Conservation (phyloP, 2,329 filamentous ascomycete genomes). For the Beauveria brongniartii region DNA sequence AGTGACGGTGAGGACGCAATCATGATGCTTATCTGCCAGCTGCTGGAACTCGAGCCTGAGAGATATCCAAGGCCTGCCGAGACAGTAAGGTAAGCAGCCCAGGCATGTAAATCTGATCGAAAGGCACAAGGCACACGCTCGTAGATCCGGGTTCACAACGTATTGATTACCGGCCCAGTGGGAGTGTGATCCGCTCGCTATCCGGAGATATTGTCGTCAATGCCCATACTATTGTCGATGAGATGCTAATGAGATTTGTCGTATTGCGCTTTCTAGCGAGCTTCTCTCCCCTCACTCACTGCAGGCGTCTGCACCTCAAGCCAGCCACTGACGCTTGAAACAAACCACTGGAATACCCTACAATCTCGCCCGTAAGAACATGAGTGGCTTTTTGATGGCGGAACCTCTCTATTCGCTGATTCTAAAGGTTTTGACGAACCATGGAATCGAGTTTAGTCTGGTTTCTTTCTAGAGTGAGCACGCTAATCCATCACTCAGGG, state of each 20-base stretch:
- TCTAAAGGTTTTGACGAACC: slow-evolving; percentile 13
- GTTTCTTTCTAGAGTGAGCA: slow-evolving; percentile 8
- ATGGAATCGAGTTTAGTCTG: slow-evolving; percentile 14
- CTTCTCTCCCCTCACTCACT: slow-evolving; percentile 7
- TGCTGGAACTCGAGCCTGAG: background rate
- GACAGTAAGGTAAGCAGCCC: background rate
- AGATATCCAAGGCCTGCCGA: slow-evolving; percentile 17
- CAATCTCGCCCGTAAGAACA: slow-evolving; percentile 15
- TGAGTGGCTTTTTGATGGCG: slow-evolving; percentile 17
- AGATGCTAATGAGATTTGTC: background rate
- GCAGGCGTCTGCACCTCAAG: slow-evolving; percentile 11
- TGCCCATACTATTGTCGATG: background rate
- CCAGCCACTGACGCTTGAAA: slow-evolving; percentile 10
- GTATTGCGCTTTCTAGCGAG: background rate
- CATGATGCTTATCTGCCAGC: slow-evolving; percentile 3
- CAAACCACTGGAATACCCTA: slow-evolving; percentile 15
- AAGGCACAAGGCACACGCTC: background rate
- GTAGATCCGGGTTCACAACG: background rate
- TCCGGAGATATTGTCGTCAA: slow-evolving; percentile 1
- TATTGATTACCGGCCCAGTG: slow-evolving; percentile 9
- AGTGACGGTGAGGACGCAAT: background rate
- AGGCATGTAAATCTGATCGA: background rate
- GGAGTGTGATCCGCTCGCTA: slow-evolving; percentile 4
- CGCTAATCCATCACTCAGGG: slow-evolving; percentile 15
- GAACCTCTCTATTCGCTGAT: slow-evolving; percentile 14